These are phyloP conservation scores for Pythium dissimile DNA, from an alignment of 352 stramenopile genomes.

Conservation along the genomic window DNA sequence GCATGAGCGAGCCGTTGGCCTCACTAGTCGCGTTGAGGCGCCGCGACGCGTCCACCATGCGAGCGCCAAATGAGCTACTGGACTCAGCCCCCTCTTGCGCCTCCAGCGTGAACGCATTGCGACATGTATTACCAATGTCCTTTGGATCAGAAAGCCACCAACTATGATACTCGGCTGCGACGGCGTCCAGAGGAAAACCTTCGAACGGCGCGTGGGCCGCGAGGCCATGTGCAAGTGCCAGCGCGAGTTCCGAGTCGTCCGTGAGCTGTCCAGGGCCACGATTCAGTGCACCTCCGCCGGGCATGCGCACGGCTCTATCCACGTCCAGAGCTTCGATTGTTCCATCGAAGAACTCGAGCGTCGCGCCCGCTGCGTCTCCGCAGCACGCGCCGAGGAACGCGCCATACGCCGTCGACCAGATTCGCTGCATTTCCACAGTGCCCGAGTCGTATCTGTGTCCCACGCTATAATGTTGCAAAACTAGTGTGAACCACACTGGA, in stretches of 20 bases:
- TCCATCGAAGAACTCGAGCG: conserved; percentile 40
- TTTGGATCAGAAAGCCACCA: conserved; percentile 40
- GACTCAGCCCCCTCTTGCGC: background rate
- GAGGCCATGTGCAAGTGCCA: conserved; percentile 38
- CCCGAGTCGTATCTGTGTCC: too few species aligned
- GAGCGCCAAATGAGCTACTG: conserved; percentile 8
- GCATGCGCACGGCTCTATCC: conserved; percentile 39
- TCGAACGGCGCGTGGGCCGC: conserved; percentile 19
- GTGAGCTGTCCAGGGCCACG: conserved; percentile 51
- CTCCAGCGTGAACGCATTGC: conserved; percentile 30
- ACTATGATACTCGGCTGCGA: conserved; percentile 32
- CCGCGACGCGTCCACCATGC: conserved; percentile 28
- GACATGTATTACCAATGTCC: conserved; percentile 55
- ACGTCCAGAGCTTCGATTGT: conserved; percentile 28
- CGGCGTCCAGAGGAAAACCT: conserved; percentile 35
- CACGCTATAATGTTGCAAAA: background rate
- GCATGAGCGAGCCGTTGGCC: conserved; percentile 57
- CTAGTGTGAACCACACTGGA: conserved; percentile 3
- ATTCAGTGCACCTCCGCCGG: conserved; percentile 37
- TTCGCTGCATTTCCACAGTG: too few species aligned
- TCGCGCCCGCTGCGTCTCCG: conserved; percentile 47
- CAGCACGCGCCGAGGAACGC: conserved; percentile 46
- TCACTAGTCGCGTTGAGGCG: conserved; percentile 30
- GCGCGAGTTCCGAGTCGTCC: conserved; percentile 58
- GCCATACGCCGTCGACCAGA: conserved; percentile 37